Conservation (phyloP, 148 eudicot species). For the Vaccinium macrocarpon region DNA sequence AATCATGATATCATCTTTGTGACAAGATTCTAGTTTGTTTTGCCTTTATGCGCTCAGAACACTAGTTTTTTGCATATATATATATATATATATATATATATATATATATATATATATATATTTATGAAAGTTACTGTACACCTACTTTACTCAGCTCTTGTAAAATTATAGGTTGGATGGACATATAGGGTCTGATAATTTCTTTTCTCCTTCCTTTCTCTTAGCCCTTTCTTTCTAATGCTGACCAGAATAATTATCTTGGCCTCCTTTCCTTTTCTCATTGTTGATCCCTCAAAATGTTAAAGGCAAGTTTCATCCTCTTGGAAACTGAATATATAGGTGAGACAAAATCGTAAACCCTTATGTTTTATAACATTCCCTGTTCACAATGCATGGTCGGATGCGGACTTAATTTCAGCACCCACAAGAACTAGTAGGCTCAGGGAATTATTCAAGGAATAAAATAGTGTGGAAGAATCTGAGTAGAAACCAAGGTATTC, state of each 20-base stretch:
- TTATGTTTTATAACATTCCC: not conserved
- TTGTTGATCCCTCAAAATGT: not conserved
- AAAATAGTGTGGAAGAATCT: not conserved
- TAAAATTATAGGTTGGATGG: not conserved
- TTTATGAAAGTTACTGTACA: not conserved
- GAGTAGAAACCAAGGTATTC: not conserved
- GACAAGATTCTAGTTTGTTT: not conserved
- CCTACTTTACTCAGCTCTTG: not conserved
- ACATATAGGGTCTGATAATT: not conserved
- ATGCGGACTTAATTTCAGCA: not conserved
- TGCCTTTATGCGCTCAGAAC: not conserved
- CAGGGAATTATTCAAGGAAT: not conserved
- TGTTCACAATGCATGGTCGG: not conserved
- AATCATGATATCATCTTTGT: not conserved
- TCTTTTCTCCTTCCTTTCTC: not conserved
- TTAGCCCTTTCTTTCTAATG: not conserved
- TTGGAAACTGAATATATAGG: not conserved
- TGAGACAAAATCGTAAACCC: not conserved
- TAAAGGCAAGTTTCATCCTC: conserved; percentile 1
- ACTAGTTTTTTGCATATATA: not conserved
- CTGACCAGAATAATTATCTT: not conserved
- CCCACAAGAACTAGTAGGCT: not conserved
- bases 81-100: not conserved
- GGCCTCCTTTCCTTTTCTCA: not conserved
- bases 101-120: not conserved